A percentile compares a stretch with the other conserved stretches of the same genome.
Conservation (phyloP, 352 stramenopile species). For the Phytophthora agathidicida region DNA sequence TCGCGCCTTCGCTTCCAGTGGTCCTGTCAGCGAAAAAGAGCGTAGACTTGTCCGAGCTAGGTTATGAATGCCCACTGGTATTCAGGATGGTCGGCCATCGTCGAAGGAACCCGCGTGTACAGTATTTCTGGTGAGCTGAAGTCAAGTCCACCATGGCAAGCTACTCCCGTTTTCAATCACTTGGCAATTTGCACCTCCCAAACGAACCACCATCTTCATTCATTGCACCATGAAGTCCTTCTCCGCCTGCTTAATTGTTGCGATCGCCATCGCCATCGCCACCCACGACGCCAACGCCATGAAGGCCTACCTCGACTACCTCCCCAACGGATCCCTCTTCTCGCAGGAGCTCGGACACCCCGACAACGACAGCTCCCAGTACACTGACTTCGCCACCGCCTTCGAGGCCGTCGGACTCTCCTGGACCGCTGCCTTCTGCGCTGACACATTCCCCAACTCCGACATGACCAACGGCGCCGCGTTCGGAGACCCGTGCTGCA, state of each 20-base stretch:
- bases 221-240: constrained; percentile 8
- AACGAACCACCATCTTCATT: background rate
- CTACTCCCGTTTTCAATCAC: too few relatives aligned
- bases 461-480: constrained; percentile 24
- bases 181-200: constrained; percentile 6
- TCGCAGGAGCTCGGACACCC: constrained; percentile 40
- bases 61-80: background rate
- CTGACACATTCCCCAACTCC: constrained; percentile 7
- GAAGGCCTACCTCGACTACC: constrained; percentile 19
- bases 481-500: constrained; percentile 30
- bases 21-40: background rate
- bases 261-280: background rate
- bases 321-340: constrained; percentile 45
- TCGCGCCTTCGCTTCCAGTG: background rate
- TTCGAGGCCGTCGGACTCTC: constrained; percentile 14
- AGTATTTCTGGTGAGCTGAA: background rate
- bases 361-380: constrained; percentile 22
- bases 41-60: background rate
- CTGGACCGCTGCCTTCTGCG: constrained; percentile 25
- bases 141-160: too few relatives aligned
- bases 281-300: background rate
- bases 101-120: background rate
- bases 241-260: constrained; percentile 1
- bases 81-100: background rate
- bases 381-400: constrained; percentile 36